phyloP scores from a whole-genome alignment of 2,329 filamentous ascomycete genomes.

The Cercospora canescens region DNA sequence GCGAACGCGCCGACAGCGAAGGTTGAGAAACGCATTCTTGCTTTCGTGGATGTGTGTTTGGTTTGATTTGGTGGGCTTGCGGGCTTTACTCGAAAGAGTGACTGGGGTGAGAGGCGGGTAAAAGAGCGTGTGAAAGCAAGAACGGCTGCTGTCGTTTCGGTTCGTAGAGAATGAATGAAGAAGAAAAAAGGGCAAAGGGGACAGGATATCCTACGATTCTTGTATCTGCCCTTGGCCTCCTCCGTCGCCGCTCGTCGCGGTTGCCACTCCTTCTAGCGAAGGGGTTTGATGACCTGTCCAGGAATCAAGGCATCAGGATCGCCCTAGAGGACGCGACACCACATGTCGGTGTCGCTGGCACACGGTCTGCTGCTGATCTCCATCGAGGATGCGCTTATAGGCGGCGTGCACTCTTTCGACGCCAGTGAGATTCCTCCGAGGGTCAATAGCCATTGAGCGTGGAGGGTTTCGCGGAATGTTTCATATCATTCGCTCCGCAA shows the following conservation, averaged over 20 bases:
- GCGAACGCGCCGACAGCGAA: constrained; percentile 22
- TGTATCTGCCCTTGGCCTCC: constrained; percentile 7
- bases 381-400: constrained; percentile 3
- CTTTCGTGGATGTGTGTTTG: constrained; percentile 6
- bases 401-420: not conserved
- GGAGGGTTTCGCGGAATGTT: not conserved
- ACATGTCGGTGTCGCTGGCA: not conserved
- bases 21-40: constrained; percentile 25
- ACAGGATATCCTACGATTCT: constrained; percentile 4
- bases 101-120: constrained; percentile 15
- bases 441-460: not conserved
- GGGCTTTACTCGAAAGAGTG: constrained; percentile 19
- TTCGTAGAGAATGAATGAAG: constrained; percentile 2
- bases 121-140: constrained; percentile 13
- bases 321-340: not conserved
- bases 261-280: not conserved
- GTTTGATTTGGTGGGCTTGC: not conserved
- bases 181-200: not conserved
- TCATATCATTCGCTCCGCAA: not conserved
- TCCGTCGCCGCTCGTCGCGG: not conserved
- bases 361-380: not conserved
- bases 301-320: not conserved
- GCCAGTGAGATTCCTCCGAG: not conserved
- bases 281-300: constrained; percentile 3
- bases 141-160: constrained; percentile 11